These are phyloP conservation scores for Globisporangium lucens DNA, from an alignment of 352 stramenopile species.

Conservation along the genomic window DNA sequence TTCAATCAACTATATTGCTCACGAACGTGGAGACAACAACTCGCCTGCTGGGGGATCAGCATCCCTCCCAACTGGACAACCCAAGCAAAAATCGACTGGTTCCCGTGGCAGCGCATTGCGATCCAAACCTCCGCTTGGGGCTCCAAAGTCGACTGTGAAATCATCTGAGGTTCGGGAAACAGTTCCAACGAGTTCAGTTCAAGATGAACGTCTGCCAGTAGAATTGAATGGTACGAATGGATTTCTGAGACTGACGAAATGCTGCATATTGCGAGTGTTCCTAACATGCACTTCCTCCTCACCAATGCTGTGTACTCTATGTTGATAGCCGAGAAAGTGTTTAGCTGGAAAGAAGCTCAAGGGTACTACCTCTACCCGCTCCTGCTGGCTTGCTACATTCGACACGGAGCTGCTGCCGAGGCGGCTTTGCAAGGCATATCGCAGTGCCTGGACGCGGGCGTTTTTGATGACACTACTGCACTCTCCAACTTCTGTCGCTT, in stretches of 20 bases:
- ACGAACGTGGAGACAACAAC: neutral
- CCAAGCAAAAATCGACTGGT: neutral
- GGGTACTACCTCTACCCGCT: constrained; percentile 81
- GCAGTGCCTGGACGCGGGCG: constrained; percentile 54
- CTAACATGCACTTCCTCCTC: neutral
- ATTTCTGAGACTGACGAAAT: neutral
- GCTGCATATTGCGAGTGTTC: neutral
- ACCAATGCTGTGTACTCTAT: neutral
- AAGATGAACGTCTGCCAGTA: neutral
- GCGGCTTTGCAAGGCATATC: constrained; percentile 43
- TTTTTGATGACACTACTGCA: constrained; percentile 40
- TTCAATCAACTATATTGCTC: constrained; percentile 22
- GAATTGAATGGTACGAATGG: neutral
- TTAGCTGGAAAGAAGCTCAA: constrained; percentile 20
- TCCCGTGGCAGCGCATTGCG: neutral
- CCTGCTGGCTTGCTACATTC: constrained; percentile 73
- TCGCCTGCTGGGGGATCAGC: neutral
- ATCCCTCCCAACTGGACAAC: neutral
- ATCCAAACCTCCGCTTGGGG: neutral
- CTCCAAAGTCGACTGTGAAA: constrained; percentile 1
- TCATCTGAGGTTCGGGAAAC: constrained; percentile 12
- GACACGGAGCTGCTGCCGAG: constrained; percentile 57
- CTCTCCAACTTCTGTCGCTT: constrained; percentile 40
- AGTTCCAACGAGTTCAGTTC: neutral
- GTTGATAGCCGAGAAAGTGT: neutral